Conservation (phyloP, 2,329 filamentous ascomycete species). For the Emmonsiellopsis sp. region DNA sequence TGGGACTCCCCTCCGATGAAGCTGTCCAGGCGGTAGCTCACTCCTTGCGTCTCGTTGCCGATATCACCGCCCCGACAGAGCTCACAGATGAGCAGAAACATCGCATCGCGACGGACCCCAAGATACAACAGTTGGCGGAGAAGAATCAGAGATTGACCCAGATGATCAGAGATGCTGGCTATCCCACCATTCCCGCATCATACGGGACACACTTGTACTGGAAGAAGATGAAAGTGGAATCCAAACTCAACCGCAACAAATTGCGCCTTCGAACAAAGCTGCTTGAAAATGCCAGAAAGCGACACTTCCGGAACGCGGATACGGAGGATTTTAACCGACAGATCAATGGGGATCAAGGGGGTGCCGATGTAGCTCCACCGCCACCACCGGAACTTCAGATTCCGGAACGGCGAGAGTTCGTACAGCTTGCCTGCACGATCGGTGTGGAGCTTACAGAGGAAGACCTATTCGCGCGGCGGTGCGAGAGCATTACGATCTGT, state of each 20-base stretch:
- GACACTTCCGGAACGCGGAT: not conserved
- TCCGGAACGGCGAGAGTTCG: not conserved
- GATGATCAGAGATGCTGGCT: not conserved
- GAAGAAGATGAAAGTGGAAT: not conserved
- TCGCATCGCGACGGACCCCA: not conserved
- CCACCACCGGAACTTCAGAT: not conserved
- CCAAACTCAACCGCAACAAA: not conserved
- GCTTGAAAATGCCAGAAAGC: not conserved
- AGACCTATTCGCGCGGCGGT: not conserved
- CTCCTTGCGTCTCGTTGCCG: not conserved
- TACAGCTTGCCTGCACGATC: not conserved
- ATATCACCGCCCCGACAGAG: not conserved
- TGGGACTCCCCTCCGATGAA: slow-evolving; percentile 2
- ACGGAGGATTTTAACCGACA: not conserved
- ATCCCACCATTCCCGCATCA: not conserved
- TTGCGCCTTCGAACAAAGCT: not conserved
- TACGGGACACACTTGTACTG: not conserved
- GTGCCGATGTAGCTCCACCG: not conserved
- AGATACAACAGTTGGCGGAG: not conserved
- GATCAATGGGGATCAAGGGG: not conserved
- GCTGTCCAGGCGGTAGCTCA: slow-evolving; percentile 4
- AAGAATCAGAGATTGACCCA: not conserved
- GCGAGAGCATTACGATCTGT: not conserved
- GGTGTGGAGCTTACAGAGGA: not conserved
- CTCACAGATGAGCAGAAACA: not conserved